Evolutionary conservation across 148 eudicot species (phyloP).

Genomic region (Rhododendron molle): DNA sequence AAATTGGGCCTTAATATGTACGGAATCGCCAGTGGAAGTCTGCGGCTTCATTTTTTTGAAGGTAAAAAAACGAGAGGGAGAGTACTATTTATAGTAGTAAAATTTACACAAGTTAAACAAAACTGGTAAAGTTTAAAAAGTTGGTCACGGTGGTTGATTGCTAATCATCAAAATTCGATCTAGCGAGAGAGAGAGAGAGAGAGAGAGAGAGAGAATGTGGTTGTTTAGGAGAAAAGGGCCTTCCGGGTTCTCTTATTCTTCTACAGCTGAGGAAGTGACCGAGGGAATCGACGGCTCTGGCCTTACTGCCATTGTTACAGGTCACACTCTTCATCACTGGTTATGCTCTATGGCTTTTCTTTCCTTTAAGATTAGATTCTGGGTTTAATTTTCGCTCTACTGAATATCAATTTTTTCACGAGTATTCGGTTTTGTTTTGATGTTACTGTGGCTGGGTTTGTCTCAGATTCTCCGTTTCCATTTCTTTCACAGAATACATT

Average conservation of each 20-base stretch:
- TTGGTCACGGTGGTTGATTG: no score
- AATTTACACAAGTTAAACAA: no score
- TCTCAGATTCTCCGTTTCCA: neutral
- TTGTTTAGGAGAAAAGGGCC: slow-evolving; percentile 11
- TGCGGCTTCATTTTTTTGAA: no score
- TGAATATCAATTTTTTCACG: neutral
- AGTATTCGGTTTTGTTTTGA: neutral
- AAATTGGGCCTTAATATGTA: no score
- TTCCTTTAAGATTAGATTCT: neutral
- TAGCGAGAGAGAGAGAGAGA: no score
- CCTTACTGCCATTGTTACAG: slow-evolving; percentile 29
- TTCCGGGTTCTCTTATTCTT: slow-evolving; percentile 23
- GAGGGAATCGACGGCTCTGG: slow-evolving; percentile 25
- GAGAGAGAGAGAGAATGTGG: slow-evolving; percentile 14
- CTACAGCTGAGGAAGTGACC: slow-evolving; percentile 27
- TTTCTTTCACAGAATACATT: neutral
- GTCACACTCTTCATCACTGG: slow-evolving; percentile 8
- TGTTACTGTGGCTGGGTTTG: neutral
- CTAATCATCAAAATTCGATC: no score
- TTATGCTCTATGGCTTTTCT: neutral
- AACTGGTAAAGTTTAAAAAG: no score
- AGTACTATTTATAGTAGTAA: no score
- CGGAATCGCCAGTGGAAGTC: no score
- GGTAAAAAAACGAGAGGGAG: no score
- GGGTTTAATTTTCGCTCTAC: neutral